These are phyloP conservation scores for Kuraishia capsulata DNA, from an alignment of 805 yeast genomes.

Conservation along the genomic window DNA sequence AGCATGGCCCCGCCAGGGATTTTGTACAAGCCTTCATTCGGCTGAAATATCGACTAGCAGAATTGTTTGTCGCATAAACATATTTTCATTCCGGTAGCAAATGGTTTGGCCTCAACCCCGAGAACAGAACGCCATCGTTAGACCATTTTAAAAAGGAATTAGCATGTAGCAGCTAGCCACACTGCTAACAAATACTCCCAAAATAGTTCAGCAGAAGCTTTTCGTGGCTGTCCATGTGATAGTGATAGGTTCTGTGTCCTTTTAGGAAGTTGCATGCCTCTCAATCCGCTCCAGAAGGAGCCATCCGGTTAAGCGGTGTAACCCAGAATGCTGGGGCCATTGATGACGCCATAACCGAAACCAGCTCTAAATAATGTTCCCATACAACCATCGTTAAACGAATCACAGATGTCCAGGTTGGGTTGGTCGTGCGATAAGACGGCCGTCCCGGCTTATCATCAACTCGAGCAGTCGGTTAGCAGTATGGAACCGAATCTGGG, in stretches of 20 bases:
- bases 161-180: slow-evolving; percentile 37
- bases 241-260: slow-evolving; percentile 43
- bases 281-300: slow-evolving; percentile 43
- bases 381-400: slow-evolving; percentile 26
- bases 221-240: slow-evolving; percentile 41
- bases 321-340: slow-evolving; percentile 40
- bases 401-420: too few species aligned
- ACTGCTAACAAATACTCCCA: slow-evolving; percentile 37
- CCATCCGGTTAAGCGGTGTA: slow-evolving; percentile 32
- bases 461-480: too few species aligned
- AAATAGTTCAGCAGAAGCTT: slow-evolving; percentile 43
- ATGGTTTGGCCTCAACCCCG: slow-evolving; percentile 39
- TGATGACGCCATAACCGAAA: slow-evolving; percentile 40
- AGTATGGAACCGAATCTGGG: too few species aligned
- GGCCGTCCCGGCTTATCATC: too few species aligned
- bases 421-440: too few species aligned
- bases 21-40: slow-evolving; percentile 37
- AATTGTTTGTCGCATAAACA: slow-evolving; percentile 30
- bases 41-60: slow-evolving; percentile 26
- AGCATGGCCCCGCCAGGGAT: slow-evolving; percentile 33
- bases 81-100: slow-evolving; percentile 28
- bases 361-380: slow-evolving; percentile 40
- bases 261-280: slow-evolving; percentile 42
- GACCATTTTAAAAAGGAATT: slow-evolving; percentile 35
- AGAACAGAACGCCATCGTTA: slow-evolving; percentile 17